Percentiles rank a stretch among this genome's conserved stretches.
Evolutionary conservation across 139 green algal species (phyloP).

Genomic region (Nannochloris sp.): DNA sequence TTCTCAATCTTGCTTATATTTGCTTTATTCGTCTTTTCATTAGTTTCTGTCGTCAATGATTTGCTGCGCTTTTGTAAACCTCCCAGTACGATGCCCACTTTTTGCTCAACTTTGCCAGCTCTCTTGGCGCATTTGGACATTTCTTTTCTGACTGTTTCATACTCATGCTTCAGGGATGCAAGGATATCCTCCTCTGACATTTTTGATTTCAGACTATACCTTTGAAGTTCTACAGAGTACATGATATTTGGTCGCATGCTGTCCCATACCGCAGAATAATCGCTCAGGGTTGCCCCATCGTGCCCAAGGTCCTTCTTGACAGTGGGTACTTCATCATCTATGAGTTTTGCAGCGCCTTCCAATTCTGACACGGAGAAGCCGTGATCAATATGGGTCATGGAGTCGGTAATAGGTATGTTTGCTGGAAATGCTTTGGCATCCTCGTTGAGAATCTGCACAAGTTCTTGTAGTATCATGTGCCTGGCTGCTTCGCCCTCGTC

Average conservation of each 20-base stretch:
- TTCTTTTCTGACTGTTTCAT: conserved; percentile 44
- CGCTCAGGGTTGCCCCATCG: conserved; percentile 2
- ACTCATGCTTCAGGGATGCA: conserved; percentile 46
- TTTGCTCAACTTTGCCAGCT: conserved; percentile 68
- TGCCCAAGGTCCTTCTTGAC: neutral
- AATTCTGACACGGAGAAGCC: neutral
- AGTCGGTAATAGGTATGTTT: neutral
- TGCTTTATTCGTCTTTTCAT: conserved; percentile 8
- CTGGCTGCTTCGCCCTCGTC: conserved; percentile 53
- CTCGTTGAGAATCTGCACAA: conserved; percentile 43
- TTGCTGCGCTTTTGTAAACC: conserved; percentile 47
- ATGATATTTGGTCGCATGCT: conserved; percentile 49
- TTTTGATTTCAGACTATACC: conserved; percentile 39
- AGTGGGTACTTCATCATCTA: neutral
- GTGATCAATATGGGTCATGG: neutral
- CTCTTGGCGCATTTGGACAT: conserved; percentile 67
- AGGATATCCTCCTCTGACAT: conserved; percentile 43
- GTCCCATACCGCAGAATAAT: conserved; percentile 50
- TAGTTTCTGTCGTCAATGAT: conserved; percentile 23
- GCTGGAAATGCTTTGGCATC: conserved; percentile 60
- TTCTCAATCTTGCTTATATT: conserved; percentile 27
- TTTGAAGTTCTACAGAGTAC: conserved; percentile 43
- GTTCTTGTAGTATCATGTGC: conserved; percentile 39
- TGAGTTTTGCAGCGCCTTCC: neutral
- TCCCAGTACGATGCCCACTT: conserved; percentile 35